Evolutionary conservation across 352 stramenopile genomes (phyloP).

Genomic region (Globisporangium spiculum): DNA sequence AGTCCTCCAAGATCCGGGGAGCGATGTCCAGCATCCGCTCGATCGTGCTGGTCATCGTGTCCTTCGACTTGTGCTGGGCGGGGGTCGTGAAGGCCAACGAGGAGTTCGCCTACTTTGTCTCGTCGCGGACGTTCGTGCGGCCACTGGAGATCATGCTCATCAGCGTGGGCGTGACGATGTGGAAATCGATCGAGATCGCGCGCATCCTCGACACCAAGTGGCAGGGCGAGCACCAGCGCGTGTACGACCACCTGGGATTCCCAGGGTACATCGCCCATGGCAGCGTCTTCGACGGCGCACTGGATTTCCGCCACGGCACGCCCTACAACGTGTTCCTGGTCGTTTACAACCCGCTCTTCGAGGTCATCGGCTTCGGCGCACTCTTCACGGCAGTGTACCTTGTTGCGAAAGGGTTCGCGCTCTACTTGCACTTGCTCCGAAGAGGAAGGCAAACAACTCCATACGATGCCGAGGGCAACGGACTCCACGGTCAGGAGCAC

Average conservation of each 20-base stretch:
- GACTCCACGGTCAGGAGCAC: conserved; percentile 9
- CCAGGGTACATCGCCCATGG: conserved; percentile 11
- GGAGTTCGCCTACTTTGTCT: conserved; percentile 33
- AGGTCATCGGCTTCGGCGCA: conserved; percentile 9
- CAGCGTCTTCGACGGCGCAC: conserved; percentile 23
- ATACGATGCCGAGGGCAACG: conserved; percentile 7
- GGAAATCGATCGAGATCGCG: conserved; percentile 9
- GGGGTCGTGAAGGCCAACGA: conserved; percentile 30
- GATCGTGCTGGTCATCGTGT: conserved; percentile 29
- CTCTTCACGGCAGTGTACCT: conserved; percentile 8
- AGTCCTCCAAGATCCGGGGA: conserved; percentile 29
- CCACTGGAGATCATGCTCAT: conserved; percentile 27
- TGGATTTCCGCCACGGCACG: conserved; percentile 17
- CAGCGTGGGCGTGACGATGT: conserved; percentile 12
- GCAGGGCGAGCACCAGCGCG: conserved; percentile 22
- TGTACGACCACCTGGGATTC: conserved; percentile 22
- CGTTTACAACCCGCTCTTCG: conserved; percentile 23
- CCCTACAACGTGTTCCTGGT: conserved; percentile 11
- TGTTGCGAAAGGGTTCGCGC: not conserved
- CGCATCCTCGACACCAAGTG: conserved; percentile 23
- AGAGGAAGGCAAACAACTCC: not conserved
- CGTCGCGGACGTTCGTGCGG: conserved; percentile 21
- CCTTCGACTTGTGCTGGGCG: conserved; percentile 28
- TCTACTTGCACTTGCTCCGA: not conserved
- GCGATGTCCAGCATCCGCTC: conserved; percentile 35